Conservation (phyloP, 2,329 filamentous ascomycete genomes). For the Fonsecaea monophora region DNA sequence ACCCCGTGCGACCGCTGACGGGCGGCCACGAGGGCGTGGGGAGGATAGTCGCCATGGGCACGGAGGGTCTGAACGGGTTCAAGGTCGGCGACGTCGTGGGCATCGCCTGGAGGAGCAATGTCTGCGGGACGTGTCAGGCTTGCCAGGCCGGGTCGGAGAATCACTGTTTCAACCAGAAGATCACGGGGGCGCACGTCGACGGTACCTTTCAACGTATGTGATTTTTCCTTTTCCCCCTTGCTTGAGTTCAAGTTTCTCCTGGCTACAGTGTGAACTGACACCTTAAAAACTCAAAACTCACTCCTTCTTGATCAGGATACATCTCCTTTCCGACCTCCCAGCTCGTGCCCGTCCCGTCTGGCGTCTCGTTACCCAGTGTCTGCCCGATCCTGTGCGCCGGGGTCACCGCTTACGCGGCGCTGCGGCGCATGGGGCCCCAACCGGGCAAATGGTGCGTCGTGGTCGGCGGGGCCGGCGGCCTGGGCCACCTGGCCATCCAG, state of each 20-base stretch:
- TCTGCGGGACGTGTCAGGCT: constrained; percentile 19
- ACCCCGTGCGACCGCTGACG: constrained; percentile 15
- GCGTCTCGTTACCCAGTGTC: constrained; percentile 8
- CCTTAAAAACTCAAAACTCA: too few relatives aligned
- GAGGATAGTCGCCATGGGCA: constrained; percentile 18
- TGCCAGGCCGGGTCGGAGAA: constrained; percentile 19
- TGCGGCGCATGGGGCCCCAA: constrained; percentile 12
- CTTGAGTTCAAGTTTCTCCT: too few relatives aligned
- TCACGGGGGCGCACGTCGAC: constrained; percentile 16
- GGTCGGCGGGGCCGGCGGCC: constrained; percentile 14
- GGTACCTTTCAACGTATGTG: constrained; percentile 18
- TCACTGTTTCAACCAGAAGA: constrained; percentile 20
- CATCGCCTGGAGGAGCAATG: constrained; percentile 17
- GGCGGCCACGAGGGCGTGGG: constrained; percentile 21
- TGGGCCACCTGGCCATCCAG: constrained; percentile 21
- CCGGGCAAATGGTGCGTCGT: constrained; percentile 20
- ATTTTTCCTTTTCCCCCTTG: neutral
- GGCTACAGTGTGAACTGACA: too few relatives aligned
- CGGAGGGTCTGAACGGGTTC: constrained; percentile 5
- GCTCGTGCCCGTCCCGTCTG: constrained; percentile 13
- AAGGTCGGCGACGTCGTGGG: constrained; percentile 15
- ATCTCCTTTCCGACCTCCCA: constrained; percentile 21
- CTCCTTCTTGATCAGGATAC: constrained; percentile 8
- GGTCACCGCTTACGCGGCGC: constrained; percentile 9
- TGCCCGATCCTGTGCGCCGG: constrained; percentile 22